Base-by-base conservation (phyloP, 2,329 filamentous ascomycete species). In the Aureobasidium sp. region DNA sequence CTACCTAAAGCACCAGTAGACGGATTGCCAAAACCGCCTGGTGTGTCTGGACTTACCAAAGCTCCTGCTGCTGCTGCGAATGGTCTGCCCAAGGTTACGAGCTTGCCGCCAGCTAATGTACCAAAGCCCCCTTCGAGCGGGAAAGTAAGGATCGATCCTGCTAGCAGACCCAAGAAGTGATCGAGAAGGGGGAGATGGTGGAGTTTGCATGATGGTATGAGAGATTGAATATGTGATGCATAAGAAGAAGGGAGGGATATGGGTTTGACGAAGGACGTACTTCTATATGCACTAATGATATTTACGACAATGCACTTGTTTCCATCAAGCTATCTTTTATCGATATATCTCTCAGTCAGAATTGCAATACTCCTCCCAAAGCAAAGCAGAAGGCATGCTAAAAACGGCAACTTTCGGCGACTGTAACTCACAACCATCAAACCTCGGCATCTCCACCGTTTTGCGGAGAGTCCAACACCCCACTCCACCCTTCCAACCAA, bases 111-210 rank as follows among this genome's bases (percentile, higher is more conserved):
- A 34, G 58, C 52, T n/a, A 62, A 27, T 15, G 42, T 46, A 36
- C 50, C 41, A 44, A 66, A 60, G 44, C 51, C 51, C 42, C 52
- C 57, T 62, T 52, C 61, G 29, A 27, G 36, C 20, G 47, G 34
- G 1, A 68, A 66, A 56, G 59, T 62, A 15, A 65, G 62, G 34
- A 56, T 69, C 46, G 66, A 52, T 53, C 51, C 67, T 36, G 68
- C 64, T 13, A 67, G 66, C 47, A 62, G 58, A 48, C 68, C 59
- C 4, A 63, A 63, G 57, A 58, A 48, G 55, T 48, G 15, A 10
- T 8, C 8, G 7, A n/a, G 27, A 32, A 29, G 46, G 17, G 13
- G 29, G 5, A 17, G n/a, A 37, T 5, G 48, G 23, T n/a, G 15
- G 23, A 15, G 44, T 10, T 29, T 7, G 12, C 12, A 9, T n/a